Percentiles rank a stretch among this genome's conserved stretches.
phyloP scores from a whole-genome alignment of 169 alveolate species.

The Eimeria brunetti region DNA sequence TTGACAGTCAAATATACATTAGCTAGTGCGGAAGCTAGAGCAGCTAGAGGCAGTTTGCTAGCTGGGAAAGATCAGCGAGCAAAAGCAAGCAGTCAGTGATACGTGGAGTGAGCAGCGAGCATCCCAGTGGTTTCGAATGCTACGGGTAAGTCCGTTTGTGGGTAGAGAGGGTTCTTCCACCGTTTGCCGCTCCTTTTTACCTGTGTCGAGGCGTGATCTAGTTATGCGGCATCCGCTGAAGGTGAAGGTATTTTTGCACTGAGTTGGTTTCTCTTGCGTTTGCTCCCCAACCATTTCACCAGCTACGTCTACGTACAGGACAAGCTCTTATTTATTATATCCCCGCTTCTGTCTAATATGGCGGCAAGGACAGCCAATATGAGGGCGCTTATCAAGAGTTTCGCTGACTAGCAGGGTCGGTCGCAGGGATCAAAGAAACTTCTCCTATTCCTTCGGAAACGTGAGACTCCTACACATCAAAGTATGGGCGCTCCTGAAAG shows the following conservation, averaged over 20 bases:
- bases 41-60: neutral
- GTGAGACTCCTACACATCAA: neutral
- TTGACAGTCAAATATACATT: neutral
- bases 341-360: neutral
- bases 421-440: neutral
- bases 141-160: neutral
- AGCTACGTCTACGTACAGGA: neutral
- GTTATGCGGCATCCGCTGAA: neutral
- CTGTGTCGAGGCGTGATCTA: neutral
- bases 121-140: neutral
- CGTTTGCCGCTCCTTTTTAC: neutral
- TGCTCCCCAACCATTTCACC: neutral
- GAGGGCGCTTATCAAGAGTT: neutral
- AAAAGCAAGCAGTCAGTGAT: neutral
- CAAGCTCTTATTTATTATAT: neutral
- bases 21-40: neutral
- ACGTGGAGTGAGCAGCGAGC: neutral
- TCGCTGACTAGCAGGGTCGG: neutral
- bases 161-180: neutral
- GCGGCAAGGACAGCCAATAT: neutral
- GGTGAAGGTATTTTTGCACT: neutral
- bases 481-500: neutral
- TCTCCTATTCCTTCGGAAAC: neutral
- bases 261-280: neutral
- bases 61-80: neutral